These are phyloP conservation scores for Cucumis melo DNA, from an alignment of 306 rosid genomes.

Conservation along the genomic window DNA sequence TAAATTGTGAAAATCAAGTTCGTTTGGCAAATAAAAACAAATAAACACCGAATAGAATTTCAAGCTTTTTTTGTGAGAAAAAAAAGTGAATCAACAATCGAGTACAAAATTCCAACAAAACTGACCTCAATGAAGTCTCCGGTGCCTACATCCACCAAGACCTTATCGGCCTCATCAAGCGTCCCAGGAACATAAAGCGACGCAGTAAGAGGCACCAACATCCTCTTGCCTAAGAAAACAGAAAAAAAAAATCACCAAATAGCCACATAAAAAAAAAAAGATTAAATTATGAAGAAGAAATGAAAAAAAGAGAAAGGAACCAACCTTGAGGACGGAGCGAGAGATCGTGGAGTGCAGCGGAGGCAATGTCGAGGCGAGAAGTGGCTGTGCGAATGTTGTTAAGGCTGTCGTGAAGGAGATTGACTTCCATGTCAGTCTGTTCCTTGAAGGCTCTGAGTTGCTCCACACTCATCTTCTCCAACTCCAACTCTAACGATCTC, in stretches of 20 bases:
- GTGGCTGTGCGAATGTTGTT: conserved; percentile 82
- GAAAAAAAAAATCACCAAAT: not conserved
- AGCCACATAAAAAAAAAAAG: not conserved
- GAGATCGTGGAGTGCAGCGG: conserved; percentile 72
- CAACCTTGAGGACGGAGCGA: conserved; percentile 55
- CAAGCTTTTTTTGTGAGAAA: not conserved
- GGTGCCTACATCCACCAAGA: conserved; percentile 82
- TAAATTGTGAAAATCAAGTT: not conserved
- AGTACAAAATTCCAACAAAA: not conserved
- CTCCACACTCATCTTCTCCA: conserved; percentile 81
- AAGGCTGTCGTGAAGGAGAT: conserved; percentile 80
- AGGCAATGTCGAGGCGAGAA: conserved; percentile 66
- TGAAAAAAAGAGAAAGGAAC: not conserved
- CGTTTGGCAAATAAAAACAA: not conserved
- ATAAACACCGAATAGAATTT: not conserved
- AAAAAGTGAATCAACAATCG: not conserved
- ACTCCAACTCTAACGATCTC: conserved; percentile 23
- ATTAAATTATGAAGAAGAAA: not conserved
- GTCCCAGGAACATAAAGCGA: conserved; percentile 88
- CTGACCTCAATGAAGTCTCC: conserved; percentile 85
- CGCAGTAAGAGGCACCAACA: conserved; percentile 88
- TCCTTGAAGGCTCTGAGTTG: conserved; percentile 74
- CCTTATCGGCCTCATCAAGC: conserved; percentile 52
- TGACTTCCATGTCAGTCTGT: conserved; percentile 68
- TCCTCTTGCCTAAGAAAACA: conserved; percentile 26